Percentiles rank a stretch among this genome's conserved stretches.
phyloP scores from a whole-genome alignment of 352 stramenopile species.

The Pilasporangium apinafurcum region DNA sequence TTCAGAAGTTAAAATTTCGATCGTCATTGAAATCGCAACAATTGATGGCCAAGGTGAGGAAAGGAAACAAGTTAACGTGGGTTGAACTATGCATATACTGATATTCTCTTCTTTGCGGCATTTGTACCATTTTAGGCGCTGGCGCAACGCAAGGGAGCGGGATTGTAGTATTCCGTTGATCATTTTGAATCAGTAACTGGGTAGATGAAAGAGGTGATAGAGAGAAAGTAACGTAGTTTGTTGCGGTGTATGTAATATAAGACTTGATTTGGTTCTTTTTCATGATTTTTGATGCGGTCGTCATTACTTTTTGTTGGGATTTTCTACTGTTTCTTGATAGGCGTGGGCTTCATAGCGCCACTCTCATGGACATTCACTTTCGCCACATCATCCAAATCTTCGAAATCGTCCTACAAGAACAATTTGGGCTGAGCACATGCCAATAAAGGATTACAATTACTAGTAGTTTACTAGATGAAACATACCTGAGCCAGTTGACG shows the following conservation, averaged over 20 bases:
- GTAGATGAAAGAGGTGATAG: conserved; percentile 1
- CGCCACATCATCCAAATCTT: conserved; percentile 62
- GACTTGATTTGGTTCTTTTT: not conserved
- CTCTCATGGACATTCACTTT: conserved; percentile 81
- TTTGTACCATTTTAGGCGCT: conserved; percentile 26
- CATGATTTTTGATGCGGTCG: too few species aligned
- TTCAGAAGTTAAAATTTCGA: conserved; percentile 56
- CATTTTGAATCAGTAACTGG: too few species aligned
- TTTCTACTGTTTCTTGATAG: conserved; percentile 48
- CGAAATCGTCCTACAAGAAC: conserved; percentile 64
- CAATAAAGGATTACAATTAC: not conserved
- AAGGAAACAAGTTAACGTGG: too few species aligned
- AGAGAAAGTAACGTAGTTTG: conserved; percentile 2
- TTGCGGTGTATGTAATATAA: not conserved
- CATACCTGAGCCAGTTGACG: conserved; percentile 75
- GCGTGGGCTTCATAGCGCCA: conserved; percentile 56
- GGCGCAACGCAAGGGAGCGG: conserved; percentile 28
- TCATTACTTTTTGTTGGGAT: too few species aligned
- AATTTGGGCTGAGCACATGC: not conserved
- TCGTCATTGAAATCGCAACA: conserved; percentile 50
- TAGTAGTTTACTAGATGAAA: not conserved
- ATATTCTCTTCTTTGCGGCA: not conserved
- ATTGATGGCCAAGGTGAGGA: conserved; percentile 54
- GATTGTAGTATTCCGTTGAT: too few species aligned
- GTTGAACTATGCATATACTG: too few species aligned